A percentile compares a stretch with the other conserved stretches of the same genome.
These are phyloP conservation scores for Sporodiniella umbellata DNA, from an alignment of 371 early-diverging fungal species.

Conservation along the genomic window DNA sequence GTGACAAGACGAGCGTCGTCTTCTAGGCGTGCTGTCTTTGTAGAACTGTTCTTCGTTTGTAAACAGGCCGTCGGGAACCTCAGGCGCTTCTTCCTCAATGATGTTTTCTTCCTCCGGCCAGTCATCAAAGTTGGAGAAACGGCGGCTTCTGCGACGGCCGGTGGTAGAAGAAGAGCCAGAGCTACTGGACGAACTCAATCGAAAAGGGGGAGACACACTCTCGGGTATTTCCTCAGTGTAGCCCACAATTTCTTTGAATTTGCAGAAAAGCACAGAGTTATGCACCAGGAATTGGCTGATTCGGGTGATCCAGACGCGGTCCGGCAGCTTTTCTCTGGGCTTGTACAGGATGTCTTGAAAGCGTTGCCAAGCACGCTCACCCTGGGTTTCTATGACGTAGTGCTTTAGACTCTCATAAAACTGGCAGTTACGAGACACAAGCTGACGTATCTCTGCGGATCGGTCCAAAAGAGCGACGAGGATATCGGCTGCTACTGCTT, in stretches of 20 bases:
- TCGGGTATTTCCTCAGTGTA: conserved; percentile 22
- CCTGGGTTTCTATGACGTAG: conserved; percentile 41
- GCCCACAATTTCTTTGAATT: conserved; percentile 44
- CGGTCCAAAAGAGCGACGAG: conserved; percentile 40
- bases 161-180: conserved; percentile 6
- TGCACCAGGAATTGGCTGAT: conserved; percentile 29
- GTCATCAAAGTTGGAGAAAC: conserved; percentile 14
- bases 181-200: conserved; percentile 7
- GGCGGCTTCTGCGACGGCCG: conserved; percentile 11
- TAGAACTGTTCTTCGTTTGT: conserved; percentile 24
- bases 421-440: conserved; percentile 24
- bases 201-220: neutral
- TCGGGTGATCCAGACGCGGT: conserved; percentile 37
- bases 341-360: conserved; percentile 35
- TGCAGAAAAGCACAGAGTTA: conserved; percentile 42
- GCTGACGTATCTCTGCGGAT: conserved; percentile 32
- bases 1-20: conserved; percentile 23
- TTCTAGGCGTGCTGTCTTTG: conserved; percentile 21
- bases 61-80: conserved; percentile 21
- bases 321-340: conserved; percentile 36
- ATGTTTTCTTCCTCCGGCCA: conserved; percentile 12
- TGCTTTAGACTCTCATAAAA: conserved; percentile 32
- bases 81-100: conserved; percentile 13
- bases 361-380: conserved; percentile 29
- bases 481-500: conserved; percentile 27